These are phyloP conservation scores for Teratosphaeria gauchensis DNA, from an alignment of 2,329 filamentous ascomycete genomes.

Conservation along the genomic window DNA sequence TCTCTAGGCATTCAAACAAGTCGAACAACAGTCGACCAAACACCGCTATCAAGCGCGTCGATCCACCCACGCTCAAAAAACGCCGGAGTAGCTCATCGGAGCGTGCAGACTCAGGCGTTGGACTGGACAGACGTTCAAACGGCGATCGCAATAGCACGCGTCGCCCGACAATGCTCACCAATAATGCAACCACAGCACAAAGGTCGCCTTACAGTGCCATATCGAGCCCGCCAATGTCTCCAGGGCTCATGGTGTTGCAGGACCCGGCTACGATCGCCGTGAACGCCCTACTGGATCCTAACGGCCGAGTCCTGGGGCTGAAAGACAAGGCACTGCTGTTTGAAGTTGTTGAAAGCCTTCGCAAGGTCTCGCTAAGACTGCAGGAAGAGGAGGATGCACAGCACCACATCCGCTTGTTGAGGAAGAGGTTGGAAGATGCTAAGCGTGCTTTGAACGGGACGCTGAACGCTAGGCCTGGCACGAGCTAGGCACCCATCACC, in stretches of 20 bases:
- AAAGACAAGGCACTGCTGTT: constrained; percentile 47
- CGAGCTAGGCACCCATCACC: neutral
- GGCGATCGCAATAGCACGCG: constrained; percentile 13
- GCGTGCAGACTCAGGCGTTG: constrained; percentile 25
- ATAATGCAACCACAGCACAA: constrained; percentile 3
- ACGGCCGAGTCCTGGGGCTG: constrained; percentile 35
- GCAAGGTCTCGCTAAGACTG: constrained; percentile 43
- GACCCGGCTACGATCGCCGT: constrained; percentile 28
- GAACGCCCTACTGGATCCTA: constrained; percentile 31
- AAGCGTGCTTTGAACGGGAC: constrained; percentile 60
- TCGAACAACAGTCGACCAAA: constrained; percentile 3
- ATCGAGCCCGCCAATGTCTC: constrained; percentile 15
- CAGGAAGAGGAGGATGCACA: constrained; percentile 38
- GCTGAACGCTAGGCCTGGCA: neutral
- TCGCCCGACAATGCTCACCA: constrained; percentile 11
- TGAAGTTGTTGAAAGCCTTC: constrained; percentile 42
- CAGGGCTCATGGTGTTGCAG: constrained; percentile 19
- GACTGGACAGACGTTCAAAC: constrained; percentile 17
- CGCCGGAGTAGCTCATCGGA: constrained; percentile 14
- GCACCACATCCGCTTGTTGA: constrained; percentile 53
- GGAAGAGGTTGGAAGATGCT: constrained; percentile 65
- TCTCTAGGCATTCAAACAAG: neutral
- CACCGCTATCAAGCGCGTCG: constrained; percentile 7
- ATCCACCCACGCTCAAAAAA: neutral
- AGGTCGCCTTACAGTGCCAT: neutral